Conservation (phyloP, 2,329 filamentous ascomycete species). For the Diaporthe citriasiana region DNA sequence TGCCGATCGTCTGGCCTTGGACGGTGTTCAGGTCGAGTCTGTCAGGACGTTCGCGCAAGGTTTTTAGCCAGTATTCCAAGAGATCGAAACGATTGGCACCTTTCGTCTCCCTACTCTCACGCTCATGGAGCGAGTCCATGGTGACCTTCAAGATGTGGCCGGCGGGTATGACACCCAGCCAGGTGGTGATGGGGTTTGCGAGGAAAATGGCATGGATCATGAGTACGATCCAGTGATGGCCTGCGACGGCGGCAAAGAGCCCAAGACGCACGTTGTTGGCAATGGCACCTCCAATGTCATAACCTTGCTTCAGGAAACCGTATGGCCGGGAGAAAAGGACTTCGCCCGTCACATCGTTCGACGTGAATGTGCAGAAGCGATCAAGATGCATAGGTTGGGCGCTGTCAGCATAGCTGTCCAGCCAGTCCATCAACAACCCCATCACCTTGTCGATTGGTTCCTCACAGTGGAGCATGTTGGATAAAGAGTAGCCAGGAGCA, state of each 20-base stretch:
- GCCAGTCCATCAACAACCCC: constrained; percentile 42
- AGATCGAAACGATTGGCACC: constrained; percentile 44
- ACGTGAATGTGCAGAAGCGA: constrained; percentile 46
- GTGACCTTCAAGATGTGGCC: constrained; percentile 48
- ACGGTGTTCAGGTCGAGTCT: constrained; percentile 1
- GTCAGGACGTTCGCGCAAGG: neutral
- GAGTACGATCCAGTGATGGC: constrained; percentile 46
- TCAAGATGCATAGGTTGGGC: constrained; percentile 44
- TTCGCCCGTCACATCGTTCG: constrained; percentile 52
- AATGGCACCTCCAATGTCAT: constrained; percentile 52
- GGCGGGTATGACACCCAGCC: constrained; percentile 48
- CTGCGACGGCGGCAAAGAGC: constrained; percentile 42
- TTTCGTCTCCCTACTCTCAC: constrained; percentile 45
- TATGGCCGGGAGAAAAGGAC: constrained; percentile 50
- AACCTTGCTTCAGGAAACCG: constrained; percentile 46
- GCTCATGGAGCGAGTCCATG: constrained; percentile 45
- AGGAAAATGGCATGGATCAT: constrained; percentile 40
- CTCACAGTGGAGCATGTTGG: constrained; percentile 48
- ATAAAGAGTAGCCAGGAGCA: constrained; percentile 50
- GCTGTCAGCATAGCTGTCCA: constrained; percentile 41
- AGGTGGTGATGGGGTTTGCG: constrained; percentile 49
- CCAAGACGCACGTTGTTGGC: constrained; percentile 39
- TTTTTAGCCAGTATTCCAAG: constrained; percentile 47
- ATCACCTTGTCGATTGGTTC: constrained; percentile 40
- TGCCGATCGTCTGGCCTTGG: constrained; percentile 14